phyloP scores from a whole-genome alignment of 2,329 filamentous ascomycete species.

The Neofusicoccum ribis region DNA sequence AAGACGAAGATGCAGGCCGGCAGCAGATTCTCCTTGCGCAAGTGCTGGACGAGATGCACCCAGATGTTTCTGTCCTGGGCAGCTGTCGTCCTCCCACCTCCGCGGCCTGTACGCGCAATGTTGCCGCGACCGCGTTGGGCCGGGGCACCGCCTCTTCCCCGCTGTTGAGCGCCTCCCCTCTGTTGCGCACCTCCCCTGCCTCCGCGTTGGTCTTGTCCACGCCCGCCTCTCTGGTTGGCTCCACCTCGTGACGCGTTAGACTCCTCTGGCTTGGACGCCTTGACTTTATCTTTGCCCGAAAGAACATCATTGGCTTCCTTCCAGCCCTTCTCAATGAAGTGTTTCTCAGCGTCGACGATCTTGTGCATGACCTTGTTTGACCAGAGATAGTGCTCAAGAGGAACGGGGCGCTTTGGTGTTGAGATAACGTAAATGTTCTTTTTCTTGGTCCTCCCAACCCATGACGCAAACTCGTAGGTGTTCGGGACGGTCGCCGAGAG shows the following conservation, averaged over 20 bases:
- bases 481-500: slow-evolving; percentile 97
- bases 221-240: slow-evolving; percentile 46
- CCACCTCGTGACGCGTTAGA: slow-evolving; percentile 55
- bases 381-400: slow-evolving; percentile 95
- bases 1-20: slow-evolving; percentile 98
- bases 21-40: slow-evolving; percentile 82
- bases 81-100: slow-evolving; percentile 81
- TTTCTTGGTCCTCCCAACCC: slow-evolving; percentile 96
- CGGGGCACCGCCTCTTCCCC: slow-evolving; percentile 55
- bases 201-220: slow-evolving; percentile 56
- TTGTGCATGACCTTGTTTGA: slow-evolving; percentile 89
- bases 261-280: slow-evolving; percentile 56
- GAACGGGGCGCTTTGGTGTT: slow-evolving; percentile 90
- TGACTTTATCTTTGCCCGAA: slow-evolving; percentile 77
- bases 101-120: slow-evolving; percentile 83
- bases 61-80: slow-evolving; percentile 95
- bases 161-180: slow-evolving; percentile 50
- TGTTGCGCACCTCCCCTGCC: slow-evolving; percentile 54
- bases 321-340: slow-evolving; percentile 89
- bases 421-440: slow-evolving; percentile 99
- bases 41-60: slow-evolving; percentile 91
- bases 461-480: slow-evolving; percentile 95
- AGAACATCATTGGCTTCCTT: slow-evolving; percentile 85
- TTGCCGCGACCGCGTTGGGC: slow-evolving; percentile 68
- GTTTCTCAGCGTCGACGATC: slow-evolving; percentile 91